phyloP scores from a whole-genome alignment of 1,139 yeast genomes.

The Blastobotrys elegans region DNA sequence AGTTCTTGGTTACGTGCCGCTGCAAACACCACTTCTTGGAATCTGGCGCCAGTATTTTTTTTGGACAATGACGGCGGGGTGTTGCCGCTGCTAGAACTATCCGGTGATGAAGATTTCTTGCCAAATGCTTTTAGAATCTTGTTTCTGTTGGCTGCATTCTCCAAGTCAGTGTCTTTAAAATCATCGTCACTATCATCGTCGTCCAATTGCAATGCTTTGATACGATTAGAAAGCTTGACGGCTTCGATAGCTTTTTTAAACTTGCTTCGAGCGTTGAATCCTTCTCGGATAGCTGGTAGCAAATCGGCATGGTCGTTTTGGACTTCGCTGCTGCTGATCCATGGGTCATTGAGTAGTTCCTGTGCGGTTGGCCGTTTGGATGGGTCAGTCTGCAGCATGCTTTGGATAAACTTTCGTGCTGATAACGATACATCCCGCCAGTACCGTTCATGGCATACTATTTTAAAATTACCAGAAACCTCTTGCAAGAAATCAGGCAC shows the following conservation, averaged over 20 bases:
- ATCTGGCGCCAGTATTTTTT: slow-evolving; percentile 38
- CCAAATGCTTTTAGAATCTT: slow-evolving; percentile 5
- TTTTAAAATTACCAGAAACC: slow-evolving; percentile 59
- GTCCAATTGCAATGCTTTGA: slow-evolving; percentile 53
- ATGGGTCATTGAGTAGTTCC: slow-evolving; percentile 59
- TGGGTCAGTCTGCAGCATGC: slow-evolving; percentile 64
- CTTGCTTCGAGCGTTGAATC: slow-evolving; percentile 79
- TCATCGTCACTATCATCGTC: slow-evolving; percentile 49
- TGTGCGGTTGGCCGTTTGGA: slow-evolving; percentile 60
- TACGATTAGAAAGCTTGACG: slow-evolving; percentile 69
- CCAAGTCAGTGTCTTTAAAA: neutral
- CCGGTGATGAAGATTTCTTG: neutral
- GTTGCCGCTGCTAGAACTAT: neutral
- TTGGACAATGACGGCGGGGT: neutral
- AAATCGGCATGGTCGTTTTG: slow-evolving; percentile 51
- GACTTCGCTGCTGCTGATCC: slow-evolving; percentile 52
- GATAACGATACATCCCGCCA: slow-evolving; percentile 75
- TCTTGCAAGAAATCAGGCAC: slow-evolving; percentile 77
- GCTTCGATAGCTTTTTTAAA: slow-evolving; percentile 83
- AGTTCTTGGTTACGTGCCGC: slow-evolving; percentile 61
- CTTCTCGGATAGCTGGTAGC: slow-evolving; percentile 64
- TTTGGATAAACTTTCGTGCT: slow-evolving; percentile 68
- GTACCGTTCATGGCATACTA: slow-evolving; percentile 79
- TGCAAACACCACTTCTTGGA: slow-evolving; percentile 69
- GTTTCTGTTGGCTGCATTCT: slow-evolving; percentile 5